Base-by-base conservation (phyloP, 2,329 filamentous ascomycete species). In the Apiospora hydei region DNA sequence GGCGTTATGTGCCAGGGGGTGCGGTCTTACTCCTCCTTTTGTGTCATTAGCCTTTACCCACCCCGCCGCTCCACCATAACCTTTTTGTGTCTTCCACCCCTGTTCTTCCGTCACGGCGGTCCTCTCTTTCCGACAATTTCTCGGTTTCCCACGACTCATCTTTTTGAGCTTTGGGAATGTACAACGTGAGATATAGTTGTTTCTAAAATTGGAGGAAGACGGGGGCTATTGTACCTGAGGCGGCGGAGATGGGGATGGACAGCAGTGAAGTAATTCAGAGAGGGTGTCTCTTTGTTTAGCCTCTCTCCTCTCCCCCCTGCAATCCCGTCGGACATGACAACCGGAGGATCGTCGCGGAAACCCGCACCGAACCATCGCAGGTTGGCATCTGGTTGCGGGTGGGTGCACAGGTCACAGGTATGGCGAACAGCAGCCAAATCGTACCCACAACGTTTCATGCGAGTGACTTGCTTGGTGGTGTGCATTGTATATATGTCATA, bases 341-440 rank as follows among this genome's bases (percentile, higher is more conserved):
- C 53, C 53, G 57, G 34, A 41, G 57, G 57, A 64, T 64, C 57
- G 57, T 41, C 57, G 34, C 34, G 57, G 30, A 21, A 64, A 64
- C 30, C 57, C 18, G 57, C 57, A 41, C 34, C 34, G 34, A 64
- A 64, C 57, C 57, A 41, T 41, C 57, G 57, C 10, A n/a, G 57
- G 34, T 41, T 6, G n/a, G 41, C 8, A 1, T n/a, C 21, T 64
- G 57, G 57, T 64, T 16, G 46, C 21, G 21, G 34, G 34, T 14
- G 41, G 24, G 24, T 13, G 51, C 51, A 57, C 51, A 57, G 51
- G 21, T 53, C 26, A n/a, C 49, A 53, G 24, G n/a, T 13, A 53
- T 53, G 8, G 24, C 49, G 49, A 53, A 53, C 51, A 57, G 26
- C 51, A 34, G 14, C 51, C 26, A 57, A 57, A 34, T 57, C 51